These are phyloP conservation scores for Rhododendron mucronatum DNA, from an alignment of 148 eudicot species.

Conservation along the genomic window DNA sequence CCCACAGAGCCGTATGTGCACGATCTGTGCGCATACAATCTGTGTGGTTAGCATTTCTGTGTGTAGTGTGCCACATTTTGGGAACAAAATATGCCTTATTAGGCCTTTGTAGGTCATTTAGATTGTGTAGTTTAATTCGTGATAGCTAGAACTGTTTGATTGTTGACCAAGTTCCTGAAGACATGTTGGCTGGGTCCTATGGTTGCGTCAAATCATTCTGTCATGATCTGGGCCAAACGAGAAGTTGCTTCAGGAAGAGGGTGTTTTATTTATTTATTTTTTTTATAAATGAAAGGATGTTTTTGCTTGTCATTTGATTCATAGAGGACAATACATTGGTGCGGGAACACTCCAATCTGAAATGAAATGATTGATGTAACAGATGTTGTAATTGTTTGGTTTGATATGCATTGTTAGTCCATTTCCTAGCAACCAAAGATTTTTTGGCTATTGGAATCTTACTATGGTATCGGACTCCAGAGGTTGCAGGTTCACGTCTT, in stretches of 20 bases:
- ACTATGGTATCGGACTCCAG: not conserved
- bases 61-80: not conserved
- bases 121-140: not conserved
- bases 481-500: not conserved
- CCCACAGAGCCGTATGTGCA: too few relatives aligned
- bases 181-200: constrained; percentile 2
- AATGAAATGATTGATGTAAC: not conserved
- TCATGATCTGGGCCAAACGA: not conserved
- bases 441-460: not conserved
- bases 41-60: too few relatives aligned
- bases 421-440: not conserved
- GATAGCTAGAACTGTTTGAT: not conserved
- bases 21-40: too few relatives aligned
- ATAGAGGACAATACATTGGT: not conserved
- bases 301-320: not conserved
- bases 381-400: not conserved
- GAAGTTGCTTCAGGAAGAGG: not conserved
- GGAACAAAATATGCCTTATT: not conserved
- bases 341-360: not conserved
- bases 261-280: not conserved
- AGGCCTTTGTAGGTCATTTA: not conserved
- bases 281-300: too few relatives aligned
- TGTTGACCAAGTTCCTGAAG: not conserved
- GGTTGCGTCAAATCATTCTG: not conserved
- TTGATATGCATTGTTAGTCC: not conserved